Base-by-base conservation (phyloP, 2,329 filamentous ascomycete genomes). In the Clathrospora elynae region DNA sequence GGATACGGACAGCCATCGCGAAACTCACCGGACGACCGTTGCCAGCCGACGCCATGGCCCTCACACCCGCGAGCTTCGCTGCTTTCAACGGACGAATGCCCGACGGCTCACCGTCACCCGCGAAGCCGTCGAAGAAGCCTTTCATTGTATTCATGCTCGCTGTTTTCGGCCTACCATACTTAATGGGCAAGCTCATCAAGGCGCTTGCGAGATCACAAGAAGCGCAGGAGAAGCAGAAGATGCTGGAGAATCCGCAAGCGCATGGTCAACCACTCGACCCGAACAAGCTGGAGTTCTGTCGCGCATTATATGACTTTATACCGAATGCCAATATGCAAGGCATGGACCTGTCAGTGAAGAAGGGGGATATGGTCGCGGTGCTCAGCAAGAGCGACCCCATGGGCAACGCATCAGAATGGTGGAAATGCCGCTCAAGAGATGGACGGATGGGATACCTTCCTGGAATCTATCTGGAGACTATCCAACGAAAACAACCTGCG, bases 151-250 rank as follows among this genome's bases (percentile, higher is more conserved):
- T 99, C 77, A 77, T 96, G 48, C 78, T 95, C 29, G 92, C 93
- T 12, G 91, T 95, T 4, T 96, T 99, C 62, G 95, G 93, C 38
- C 80, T 99, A 10, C 93, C 93, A 5, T 99, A 96, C 69, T 79
- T 99, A 34, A 96, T 99, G 91, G 86, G 88, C 73, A 99, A 96
- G 75, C 82, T 96, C 57, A 97, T 99, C 68, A 85, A 84, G 64
- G 80, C 88, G 1, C 79, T 99, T 25, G 90, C 91, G 11, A 83
- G 86, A 23, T 86, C 85, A 4, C 88, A 93, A 63, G 90, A 96
- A 72, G 88, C 92, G 63, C 88, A 95, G 62, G 83, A 90, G 69
- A 80, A 81, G 44, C 77, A 75, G 36, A 78, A 82, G 29, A 73
- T 83, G 55, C 76, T 74, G 12, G 77, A 75, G 39, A 70, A 74